Base-by-base conservation (phyloP, 73 alveolate genomes). In the Paramecium biaurelia region DNA sequence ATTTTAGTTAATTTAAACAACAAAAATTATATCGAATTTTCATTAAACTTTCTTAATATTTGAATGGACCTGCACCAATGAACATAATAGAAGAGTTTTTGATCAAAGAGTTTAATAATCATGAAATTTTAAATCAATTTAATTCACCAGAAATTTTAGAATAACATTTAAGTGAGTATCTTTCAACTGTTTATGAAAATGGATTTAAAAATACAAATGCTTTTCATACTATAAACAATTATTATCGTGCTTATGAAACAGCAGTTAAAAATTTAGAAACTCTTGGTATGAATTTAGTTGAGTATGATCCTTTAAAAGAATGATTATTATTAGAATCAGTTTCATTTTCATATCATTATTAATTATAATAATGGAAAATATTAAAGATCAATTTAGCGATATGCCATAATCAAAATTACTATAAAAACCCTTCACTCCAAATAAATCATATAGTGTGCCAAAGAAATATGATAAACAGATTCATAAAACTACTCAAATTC, bases 401-500 rank as follows among this genome's bases (percentile, higher is more conserved):
- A 23, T 18, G 0, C 23, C 10, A 53, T 7, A 20, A 20, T 53
- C 68, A 4, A 53, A 20, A 53, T 53, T 53, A 15, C 68, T 18
- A 5, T 53, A 53, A 18, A 53, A 53, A 53, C 18, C 14, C 23
- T 53, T 11, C 30, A 18, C 45, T 63, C 49, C 84, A 30, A 63
- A 26, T 7, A 79, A 34, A 24, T 24, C 90, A 18, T 79, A 43
- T 45, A 37, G 74, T 24, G 56, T 42, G 23, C 90, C 90, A 24
- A 79, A 37, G 37, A 79, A 79, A 79, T 79, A 79, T 45, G 90
- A 79, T 47, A 79, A 79, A 79, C 41, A 43, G 1, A 47, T 79
- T 34, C 70, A 41, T 43, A 79, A 47, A 79, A 79, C 90, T 79
- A 79, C 90, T 42, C 49, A 79, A 24, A 79, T 79, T 24, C 90